Conservation (phyloP, 306 rosid species). For the Begonia fuchsioides region DNA sequence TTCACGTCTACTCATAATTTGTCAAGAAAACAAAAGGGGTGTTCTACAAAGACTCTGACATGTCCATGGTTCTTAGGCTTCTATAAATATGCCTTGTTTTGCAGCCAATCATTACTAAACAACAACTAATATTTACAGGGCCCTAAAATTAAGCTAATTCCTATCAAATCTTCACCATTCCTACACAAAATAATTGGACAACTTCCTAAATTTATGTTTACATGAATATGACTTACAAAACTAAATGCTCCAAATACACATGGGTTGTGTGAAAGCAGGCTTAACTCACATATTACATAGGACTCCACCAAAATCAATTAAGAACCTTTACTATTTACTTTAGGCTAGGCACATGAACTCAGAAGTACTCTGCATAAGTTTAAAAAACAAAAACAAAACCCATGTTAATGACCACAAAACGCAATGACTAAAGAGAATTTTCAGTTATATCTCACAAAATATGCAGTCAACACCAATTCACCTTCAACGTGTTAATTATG, state of each 20-base stretch:
- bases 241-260: background rate
- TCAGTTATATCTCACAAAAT: background rate
- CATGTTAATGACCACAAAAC: too few species aligned
- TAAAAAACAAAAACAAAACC: too few species aligned
- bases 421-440: slow-evolving; percentile 5
- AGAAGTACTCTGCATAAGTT: background rate
- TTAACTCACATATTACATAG: background rate
- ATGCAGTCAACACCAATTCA: slow-evolving; percentile 7
- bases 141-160: background rate
- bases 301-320: background rate
- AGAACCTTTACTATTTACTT: background rate
- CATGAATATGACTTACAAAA: background rate
- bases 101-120: too few species aligned
- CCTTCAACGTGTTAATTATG: slow-evolving; percentile 21
- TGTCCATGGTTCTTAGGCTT: too few species aligned
- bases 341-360: background rate
- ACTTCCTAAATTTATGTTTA: background rate
- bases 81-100: too few species aligned
- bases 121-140: background rate
- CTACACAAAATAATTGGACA: too few species aligned
- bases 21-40: too few species aligned
- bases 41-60: too few species aligned
- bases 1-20: too few species aligned
- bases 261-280: background rate
- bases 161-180: background rate